phyloP scores from a whole-genome alignment of 2,329 filamentous ascomycete genomes.

The Aspergillus glaucus region DNA sequence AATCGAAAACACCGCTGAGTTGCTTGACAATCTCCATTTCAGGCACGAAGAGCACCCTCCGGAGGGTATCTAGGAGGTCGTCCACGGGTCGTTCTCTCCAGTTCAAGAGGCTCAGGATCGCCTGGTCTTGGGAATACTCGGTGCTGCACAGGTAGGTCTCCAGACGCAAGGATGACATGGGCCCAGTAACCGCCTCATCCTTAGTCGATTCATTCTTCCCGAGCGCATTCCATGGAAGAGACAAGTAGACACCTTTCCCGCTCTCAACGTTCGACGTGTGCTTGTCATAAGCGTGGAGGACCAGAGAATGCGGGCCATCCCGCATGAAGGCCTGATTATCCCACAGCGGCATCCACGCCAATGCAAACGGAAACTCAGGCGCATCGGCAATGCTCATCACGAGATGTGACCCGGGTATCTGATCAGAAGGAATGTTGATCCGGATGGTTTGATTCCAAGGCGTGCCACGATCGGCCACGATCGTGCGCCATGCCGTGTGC shows the following conservation, averaged over 20 bases:
- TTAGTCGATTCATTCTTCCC: slow-evolving; percentile 61
- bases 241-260: slow-evolving; percentile 81
- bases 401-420: slow-evolving; percentile 77
- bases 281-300: slow-evolving; percentile 89
- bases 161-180: slow-evolving; percentile 70
- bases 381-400: slow-evolving; percentile 85
- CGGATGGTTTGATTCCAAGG: slow-evolving; percentile 85
- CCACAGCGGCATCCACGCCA: slow-evolving; percentile 93
- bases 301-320: slow-evolving; percentile 73
- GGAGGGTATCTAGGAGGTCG: slow-evolving; percentile 67
- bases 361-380: slow-evolving; percentile 79
- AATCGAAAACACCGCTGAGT: slow-evolving; percentile 79
- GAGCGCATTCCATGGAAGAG: slow-evolving; percentile 69
- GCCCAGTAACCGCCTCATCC: slow-evolving; percentile 67
- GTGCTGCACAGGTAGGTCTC: slow-evolving; percentile 92
- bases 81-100: slow-evolving; percentile 74
- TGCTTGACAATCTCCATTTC: slow-evolving; percentile 98
- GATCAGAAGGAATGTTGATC: slow-evolving; percentile 67
- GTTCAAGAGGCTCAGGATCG: slow-evolving; percentile 72
- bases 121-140: slow-evolving; percentile 84
- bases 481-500: slow-evolving; percentile 82
- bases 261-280: slow-evolving; percentile 65
- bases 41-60: slow-evolving; percentile 83
- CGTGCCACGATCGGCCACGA: slow-evolving; percentile 69
- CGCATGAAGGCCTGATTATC: slow-evolving; percentile 81